Evolutionary conservation across 495 filamentous ascomycete genomes (phyloP).

Genomic region (Thermothielavioides terrestris): DNA sequence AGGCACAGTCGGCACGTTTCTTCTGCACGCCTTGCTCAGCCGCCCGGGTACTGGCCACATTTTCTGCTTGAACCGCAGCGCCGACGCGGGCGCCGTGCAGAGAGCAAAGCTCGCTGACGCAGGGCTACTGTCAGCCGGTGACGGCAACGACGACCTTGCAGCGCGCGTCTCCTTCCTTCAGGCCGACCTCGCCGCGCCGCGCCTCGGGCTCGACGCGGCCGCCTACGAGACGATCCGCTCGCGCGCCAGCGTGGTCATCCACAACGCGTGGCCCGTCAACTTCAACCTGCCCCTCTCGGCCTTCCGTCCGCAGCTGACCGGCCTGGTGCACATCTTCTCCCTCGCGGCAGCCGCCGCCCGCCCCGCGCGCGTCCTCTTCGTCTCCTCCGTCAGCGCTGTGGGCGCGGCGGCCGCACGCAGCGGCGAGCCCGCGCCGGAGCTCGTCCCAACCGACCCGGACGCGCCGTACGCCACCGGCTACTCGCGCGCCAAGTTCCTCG

Average conservation of each 20-base stretch:
- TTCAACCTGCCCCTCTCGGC: slow-evolving; percentile 34
- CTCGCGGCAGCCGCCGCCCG: slow-evolving; percentile 26
- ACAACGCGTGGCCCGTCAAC: slow-evolving; percentile 41
- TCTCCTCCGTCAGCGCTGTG: slow-evolving; percentile 38
- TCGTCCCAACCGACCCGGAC: background rate
- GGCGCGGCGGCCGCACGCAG: background rate
- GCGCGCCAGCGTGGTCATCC: slow-evolving; percentile 27
- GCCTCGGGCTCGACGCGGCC: slow-evolving; percentile 8
- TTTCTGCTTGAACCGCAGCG: slow-evolving; percentile 40
- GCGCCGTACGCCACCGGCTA: background rate
- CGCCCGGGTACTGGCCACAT: slow-evolving; percentile 25
- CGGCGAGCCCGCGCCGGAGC: background rate
- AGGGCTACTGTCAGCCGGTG: background rate
- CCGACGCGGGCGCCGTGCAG: background rate
- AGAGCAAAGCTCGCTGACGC: slow-evolving; percentile 2
- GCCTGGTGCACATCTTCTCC: slow-evolving; percentile 39
- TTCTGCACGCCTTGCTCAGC: slow-evolving; percentile 30
- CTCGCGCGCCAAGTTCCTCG: background rate
- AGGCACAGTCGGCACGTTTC: slow-evolving; percentile 39
- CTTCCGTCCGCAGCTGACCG: slow-evolving; percentile 32
- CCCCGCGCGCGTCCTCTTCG: slow-evolving; percentile 32
- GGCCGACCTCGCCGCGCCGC: background rate
- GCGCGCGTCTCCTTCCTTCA: background rate
- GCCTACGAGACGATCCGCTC: slow-evolving; percentile 12
- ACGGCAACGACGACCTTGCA: background rate